A percentile compares a stretch with the other conserved stretches of the same genome.
phyloP scores from a whole-genome alignment of 1,284 basidiomycete genomes.

The Cystobasidium pallidum region DNA sequence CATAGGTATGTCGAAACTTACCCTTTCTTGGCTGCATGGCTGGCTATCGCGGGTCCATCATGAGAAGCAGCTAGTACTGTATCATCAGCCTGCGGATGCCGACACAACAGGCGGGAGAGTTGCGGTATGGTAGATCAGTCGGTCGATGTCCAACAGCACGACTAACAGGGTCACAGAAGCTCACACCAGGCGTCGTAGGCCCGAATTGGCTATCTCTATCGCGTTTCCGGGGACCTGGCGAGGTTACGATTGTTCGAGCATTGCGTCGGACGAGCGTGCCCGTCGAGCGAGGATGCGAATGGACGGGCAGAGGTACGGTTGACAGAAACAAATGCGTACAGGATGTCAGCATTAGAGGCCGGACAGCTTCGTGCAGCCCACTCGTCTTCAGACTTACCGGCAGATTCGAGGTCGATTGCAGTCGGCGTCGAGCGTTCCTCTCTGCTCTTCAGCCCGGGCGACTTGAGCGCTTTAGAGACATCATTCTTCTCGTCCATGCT shows the following conservation, averaged over 20 bases:
- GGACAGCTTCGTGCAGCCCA: not conserved
- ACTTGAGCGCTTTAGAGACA: not conserved
- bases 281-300: not conserved
- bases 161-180: not conserved
- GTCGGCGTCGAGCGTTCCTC: constrained; percentile 24
- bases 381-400: not conserved
- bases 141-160: not conserved
- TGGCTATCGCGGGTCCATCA: constrained; percentile 17
- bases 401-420: constrained; percentile 24
- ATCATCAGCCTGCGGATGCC: constrained; percentile 20
- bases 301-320: not conserved
- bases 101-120: not conserved
- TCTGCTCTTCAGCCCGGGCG: constrained; percentile 18
- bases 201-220: constrained; percentile 43
- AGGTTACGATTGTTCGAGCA: not conserved
- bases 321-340: not conserved
- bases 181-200: constrained; percentile 41
- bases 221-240: constrained; percentile 23
- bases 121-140: not conserved
- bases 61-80: not conserved
- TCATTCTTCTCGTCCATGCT: constrained; percentile 17
- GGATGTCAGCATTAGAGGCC: not conserved
- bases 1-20: not conserved
- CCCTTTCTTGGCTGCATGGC: constrained; percentile 42
- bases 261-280: not conserved